Evolutionary conservation across 768 basidiomycete species (phyloP).

Genomic region (Lactarius quietus): DNA sequence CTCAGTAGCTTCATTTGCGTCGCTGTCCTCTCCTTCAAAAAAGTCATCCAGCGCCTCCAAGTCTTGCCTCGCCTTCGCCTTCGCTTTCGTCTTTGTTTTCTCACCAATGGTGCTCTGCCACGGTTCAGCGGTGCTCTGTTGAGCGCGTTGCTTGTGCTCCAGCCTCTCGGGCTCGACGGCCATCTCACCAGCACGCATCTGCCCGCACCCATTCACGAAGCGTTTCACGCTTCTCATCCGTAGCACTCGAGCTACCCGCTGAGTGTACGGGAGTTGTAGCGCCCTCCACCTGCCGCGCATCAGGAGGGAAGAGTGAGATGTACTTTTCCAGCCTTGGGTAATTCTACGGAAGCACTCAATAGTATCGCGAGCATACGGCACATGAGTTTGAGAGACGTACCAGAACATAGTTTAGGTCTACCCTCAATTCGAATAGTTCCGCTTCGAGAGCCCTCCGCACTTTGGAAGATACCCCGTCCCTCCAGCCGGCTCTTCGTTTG

Average conservation of each 20-base stretch:
- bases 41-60: constrained; percentile 32
- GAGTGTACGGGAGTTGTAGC: constrained; percentile 18
- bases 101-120: not conserved
- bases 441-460: constrained; percentile 40
- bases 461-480: constrained; percentile 36
- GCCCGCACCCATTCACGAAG: constrained; percentile 54
- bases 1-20: constrained; percentile 1
- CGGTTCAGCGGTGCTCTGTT: not conserved
- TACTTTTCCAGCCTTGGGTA: constrained; percentile 87
- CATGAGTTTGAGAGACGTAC: constrained; percentile 40
- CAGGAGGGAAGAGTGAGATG: constrained; percentile 83
- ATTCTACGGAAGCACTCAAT: constrained; percentile 45
- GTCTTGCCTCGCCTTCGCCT: not conserved
- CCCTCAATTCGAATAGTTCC: constrained; percentile 59
- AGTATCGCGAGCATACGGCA: not conserved
- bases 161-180: constrained; percentile 54
- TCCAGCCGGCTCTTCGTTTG: constrained; percentile 58
- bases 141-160: constrained; percentile 8
- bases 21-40: constrained; percentile 31
- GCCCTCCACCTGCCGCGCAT: constrained; percentile 39
- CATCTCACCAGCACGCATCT: constrained; percentile 60
- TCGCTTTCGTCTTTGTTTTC: constrained; percentile 1
- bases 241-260: constrained; percentile 28
- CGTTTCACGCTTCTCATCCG: constrained; percentile 52
- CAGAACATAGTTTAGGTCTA: constrained; percentile 88